Conservation (phyloP, 139 green algal species). For the Trebouxia sp. region DNA sequence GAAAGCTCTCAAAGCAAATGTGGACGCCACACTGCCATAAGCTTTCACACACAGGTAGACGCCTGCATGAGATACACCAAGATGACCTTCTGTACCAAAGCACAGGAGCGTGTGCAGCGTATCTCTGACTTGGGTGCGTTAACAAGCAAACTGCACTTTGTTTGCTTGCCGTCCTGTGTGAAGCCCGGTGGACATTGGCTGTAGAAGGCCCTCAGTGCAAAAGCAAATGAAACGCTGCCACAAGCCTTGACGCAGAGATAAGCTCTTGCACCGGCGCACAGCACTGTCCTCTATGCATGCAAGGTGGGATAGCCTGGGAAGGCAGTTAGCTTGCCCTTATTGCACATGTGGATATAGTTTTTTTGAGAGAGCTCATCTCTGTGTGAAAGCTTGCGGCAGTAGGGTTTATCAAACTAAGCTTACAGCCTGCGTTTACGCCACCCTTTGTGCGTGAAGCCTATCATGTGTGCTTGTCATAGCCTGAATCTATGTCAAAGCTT, state of each 20-base stretch:
- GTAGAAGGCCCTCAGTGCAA: constrained; percentile 33
- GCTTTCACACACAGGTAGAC: constrained; percentile 52
- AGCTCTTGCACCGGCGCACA: constrained; percentile 32
- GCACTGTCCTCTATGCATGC: constrained; percentile 11
- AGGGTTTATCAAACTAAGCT: too few species aligned
- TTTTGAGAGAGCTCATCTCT: too few species aligned
- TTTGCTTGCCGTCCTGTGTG: constrained; percentile 19
- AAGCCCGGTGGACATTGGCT: constrained; percentile 41
- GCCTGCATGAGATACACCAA: constrained; percentile 10
- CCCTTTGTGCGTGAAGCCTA: too few species aligned
- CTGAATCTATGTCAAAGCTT: too few species aligned
- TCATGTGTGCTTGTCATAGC: too few species aligned
- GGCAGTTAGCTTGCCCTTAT: not conserved
- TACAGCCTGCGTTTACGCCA: too few species aligned
- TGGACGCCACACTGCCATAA: constrained; percentile 36
- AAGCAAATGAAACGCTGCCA: constrained; percentile 29
- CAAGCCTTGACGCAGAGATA: constrained; percentile 55
- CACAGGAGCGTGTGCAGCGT: constrained; percentile 28
- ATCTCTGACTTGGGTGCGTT: constrained; percentile 31
- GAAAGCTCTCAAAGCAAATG: constrained; percentile 39
- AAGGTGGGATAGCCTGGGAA: not conserved
- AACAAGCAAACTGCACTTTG: constrained; percentile 37
- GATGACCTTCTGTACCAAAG: not conserved
- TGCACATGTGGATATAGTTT: not conserved
- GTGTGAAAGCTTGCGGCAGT: too few species aligned